A percentile compares a stretch with the other conserved stretches of the same genome.
phyloP scores from a whole-genome alignment of 495 filamentous ascomycete genomes.

The Xylaria palmicola region DNA sequence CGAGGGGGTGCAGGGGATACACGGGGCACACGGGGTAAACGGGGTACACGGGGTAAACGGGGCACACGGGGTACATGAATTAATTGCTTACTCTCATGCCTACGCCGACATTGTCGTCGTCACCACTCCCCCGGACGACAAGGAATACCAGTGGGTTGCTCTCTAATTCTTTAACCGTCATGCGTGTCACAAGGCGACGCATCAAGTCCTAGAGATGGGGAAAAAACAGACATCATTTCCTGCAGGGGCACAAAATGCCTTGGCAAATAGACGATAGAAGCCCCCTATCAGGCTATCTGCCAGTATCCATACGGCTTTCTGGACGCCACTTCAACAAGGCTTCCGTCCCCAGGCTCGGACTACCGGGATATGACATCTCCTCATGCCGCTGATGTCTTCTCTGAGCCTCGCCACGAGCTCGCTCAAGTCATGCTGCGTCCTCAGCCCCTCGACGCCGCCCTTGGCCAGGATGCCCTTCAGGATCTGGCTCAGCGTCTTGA shows the following conservation, averaged over 20 bases:
- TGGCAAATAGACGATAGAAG: neutral
- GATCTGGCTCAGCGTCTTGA: neutral
- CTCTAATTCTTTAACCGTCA: too few species aligned
- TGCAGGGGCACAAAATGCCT: neutral
- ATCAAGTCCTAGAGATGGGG: neutral
- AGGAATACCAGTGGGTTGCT: too few species aligned
- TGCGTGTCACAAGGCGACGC: neutral
- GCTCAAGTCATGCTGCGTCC: neutral
- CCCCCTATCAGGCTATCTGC: neutral
- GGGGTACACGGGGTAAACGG: too few species aligned
- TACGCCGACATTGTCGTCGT: too few species aligned
- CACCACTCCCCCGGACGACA: too few species aligned
- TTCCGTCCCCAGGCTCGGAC: neutral
- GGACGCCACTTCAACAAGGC: neutral
- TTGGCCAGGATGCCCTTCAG: neutral
- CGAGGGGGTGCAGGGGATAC: too few species aligned
- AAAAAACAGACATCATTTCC: neutral
- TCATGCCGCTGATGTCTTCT: neutral
- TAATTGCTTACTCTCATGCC: too few species aligned
- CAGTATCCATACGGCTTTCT: neutral
- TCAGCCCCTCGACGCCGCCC: slow-evolving; percentile 3
- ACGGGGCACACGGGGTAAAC: too few species aligned
- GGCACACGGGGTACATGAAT: too few species aligned
- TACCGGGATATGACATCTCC: neutral
- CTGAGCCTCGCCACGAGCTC: neutral